These are phyloP conservation scores for Bondarzewia mesenterica DNA, from an alignment of 1,284 basidiomycete species.

Conservation along the genomic window DNA sequence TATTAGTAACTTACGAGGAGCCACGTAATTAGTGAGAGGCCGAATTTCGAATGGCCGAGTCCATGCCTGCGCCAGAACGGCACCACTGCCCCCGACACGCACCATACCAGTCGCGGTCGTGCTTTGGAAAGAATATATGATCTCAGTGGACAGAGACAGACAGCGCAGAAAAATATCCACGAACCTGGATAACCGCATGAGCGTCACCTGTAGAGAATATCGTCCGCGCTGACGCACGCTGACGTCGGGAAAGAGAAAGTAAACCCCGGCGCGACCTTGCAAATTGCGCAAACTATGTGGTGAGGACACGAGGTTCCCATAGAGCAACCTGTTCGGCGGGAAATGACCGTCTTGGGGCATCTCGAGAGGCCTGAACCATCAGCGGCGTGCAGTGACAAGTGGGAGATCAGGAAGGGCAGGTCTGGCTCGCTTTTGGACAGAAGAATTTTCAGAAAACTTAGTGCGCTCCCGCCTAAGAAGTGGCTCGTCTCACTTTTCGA, in stretches of 20 bases:
- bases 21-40: constrained; percentile 63
- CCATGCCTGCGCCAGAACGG: constrained; percentile 54
- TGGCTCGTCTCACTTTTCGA: constrained; percentile 53
- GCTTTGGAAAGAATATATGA: constrained; percentile 25
- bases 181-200: constrained; percentile 74
- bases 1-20: constrained; percentile 55
- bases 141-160: too few relatives aligned
- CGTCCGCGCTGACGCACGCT: constrained; percentile 72
- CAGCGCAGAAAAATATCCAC: too few relatives aligned
- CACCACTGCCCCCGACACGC: constrained; percentile 42
- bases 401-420: constrained; percentile 76
- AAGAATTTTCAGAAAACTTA: too few relatives aligned
- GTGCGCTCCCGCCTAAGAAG: too few relatives aligned
- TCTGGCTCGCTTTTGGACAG: constrained; percentile 60
- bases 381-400: constrained; percentile 61
- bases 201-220: constrained; percentile 67
- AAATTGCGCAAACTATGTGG: constrained; percentile 71
- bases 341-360: constrained; percentile 35
- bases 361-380: constrained; percentile 50
- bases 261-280: constrained; percentile 69
- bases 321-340: constrained; percentile 54
- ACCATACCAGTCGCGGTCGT: constrained; percentile 43
- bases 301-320: constrained; percentile 79
- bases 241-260: constrained; percentile 87
- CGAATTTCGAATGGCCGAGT: constrained; percentile 76